Evolutionary conservation across 306 rosid species (phyloP).

Genomic region (Morella rubra): DNA sequence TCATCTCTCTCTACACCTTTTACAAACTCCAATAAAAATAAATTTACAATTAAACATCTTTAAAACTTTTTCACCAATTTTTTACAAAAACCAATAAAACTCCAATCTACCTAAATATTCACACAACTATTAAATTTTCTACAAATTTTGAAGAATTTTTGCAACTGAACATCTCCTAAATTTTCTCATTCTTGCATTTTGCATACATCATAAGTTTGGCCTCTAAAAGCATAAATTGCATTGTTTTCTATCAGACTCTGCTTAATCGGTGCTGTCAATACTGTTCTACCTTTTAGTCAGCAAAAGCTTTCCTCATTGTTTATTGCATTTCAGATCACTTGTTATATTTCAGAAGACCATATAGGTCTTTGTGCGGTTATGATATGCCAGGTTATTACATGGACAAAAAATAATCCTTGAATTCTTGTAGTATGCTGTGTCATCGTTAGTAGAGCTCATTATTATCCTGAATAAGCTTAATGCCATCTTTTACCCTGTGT

Average conservation of each 20-base stretch:
- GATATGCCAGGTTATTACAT: background rate
- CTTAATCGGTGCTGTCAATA: background rate
- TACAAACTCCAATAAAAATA: too few species aligned
- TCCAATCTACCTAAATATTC: too few species aligned
- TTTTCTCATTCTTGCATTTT: background rate
- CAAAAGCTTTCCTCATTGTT: background rate
- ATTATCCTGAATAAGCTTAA: background rate
- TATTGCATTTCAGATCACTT: background rate
- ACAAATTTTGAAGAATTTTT: too few species aligned
- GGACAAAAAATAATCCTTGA: background rate
- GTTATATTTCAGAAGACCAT: background rate
- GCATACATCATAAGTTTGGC: background rate
- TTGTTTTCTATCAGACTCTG: background rate
- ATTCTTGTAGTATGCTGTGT: background rate
- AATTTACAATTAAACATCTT: too few species aligned
- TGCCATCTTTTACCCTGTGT: background rate
- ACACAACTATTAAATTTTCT: too few species aligned
- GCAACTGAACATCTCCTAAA: background rate
- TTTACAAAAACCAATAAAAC: too few species aligned
- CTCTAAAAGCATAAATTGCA: background rate
- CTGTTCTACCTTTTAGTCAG: background rate
- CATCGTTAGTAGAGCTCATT: background rate
- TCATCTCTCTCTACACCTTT: too few species aligned
- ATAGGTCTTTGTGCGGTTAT: background rate
- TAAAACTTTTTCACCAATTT: too few species aligned